These are phyloP conservation scores for Cucumis hystrix DNA, from an alignment of 306 rosid species.

Conservation along the genomic window DNA sequence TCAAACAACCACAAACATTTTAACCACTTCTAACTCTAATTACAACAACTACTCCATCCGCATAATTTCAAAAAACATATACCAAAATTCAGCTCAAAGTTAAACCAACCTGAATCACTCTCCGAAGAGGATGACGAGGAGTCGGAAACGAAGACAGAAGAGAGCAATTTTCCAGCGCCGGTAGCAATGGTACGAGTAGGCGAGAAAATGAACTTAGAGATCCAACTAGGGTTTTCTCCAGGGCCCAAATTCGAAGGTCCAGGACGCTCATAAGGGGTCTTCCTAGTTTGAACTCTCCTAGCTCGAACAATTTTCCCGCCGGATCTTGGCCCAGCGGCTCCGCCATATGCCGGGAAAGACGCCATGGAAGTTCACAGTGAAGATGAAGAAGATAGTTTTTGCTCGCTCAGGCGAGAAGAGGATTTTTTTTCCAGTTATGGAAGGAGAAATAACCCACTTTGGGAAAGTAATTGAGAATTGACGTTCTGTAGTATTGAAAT, in stretches of 20 bases:
- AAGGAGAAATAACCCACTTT: background rate
- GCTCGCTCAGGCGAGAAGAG: background rate
- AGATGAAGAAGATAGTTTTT: background rate
- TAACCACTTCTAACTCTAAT: background rate
- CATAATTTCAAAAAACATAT: background rate
- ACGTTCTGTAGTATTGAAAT: background rate
- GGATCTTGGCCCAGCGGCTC: conserved; percentile 27
- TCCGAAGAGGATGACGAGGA: conserved; percentile 33
- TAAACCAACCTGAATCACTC: conserved; percentile 29
- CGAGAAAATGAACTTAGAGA: conserved; percentile 46
- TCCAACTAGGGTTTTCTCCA: conserved; percentile 60
- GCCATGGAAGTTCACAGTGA: conserved; percentile 27
- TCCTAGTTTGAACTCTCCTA: conserved; percentile 27
- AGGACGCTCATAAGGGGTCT: conserved; percentile 74
- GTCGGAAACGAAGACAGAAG: conserved; percentile 45
- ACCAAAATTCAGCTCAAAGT: background rate
- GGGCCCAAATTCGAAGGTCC: conserved; percentile 6
- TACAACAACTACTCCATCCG: background rate
- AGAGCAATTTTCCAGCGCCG: conserved; percentile 63
- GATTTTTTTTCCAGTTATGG: background rate
- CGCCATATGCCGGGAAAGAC: conserved; percentile 44
- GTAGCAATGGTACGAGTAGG: conserved; percentile 56
- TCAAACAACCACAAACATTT: background rate
- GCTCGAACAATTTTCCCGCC: conserved; percentile 74
- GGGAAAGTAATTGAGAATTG: background rate